These are phyloP conservation scores for Phylloporus scabripes DNA, from an alignment of 768 basidiomycete species.

Conservation along the genomic window DNA sequence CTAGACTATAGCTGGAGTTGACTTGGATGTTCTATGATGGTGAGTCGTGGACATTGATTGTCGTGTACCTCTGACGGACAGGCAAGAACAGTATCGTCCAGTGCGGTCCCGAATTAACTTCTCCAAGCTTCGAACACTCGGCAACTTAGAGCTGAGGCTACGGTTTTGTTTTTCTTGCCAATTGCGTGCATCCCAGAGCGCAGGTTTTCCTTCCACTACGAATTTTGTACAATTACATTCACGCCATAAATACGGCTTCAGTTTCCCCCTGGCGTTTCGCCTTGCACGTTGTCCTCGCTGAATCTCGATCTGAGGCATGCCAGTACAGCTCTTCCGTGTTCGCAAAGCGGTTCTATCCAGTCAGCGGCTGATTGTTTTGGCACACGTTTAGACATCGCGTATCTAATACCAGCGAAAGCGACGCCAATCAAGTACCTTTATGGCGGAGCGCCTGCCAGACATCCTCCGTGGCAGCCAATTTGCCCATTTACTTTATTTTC, in stretches of 20 bases:
- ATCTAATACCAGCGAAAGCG: too few relatives aligned
- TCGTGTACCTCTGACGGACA: background rate
- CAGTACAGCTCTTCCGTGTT: too few relatives aligned
- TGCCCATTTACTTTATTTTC: too few relatives aligned
- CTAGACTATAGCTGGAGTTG: background rate
- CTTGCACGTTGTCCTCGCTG: background rate
- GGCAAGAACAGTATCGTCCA: background rate
- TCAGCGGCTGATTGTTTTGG: too few relatives aligned
- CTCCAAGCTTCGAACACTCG: background rate
- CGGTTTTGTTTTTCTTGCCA: background rate
- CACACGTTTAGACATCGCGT: too few relatives aligned
- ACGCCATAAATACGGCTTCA: background rate
- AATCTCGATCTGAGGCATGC: background rate
- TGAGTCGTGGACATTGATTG: background rate
- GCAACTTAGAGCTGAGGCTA: background rate
- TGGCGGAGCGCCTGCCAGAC: too few relatives aligned
- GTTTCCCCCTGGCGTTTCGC: background rate
- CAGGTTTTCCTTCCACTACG: background rate
- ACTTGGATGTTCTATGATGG: background rate
- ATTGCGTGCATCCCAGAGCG: background rate
- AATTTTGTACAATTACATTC: background rate
- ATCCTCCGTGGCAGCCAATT: too few relatives aligned
- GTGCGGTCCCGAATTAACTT: background rate
- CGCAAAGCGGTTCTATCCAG: too few relatives aligned
- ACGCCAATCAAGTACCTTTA: too few relatives aligned